Evolutionary conservation across 805 yeast genomes (phyloP).

Genomic region (Pichia manshurica): DNA sequence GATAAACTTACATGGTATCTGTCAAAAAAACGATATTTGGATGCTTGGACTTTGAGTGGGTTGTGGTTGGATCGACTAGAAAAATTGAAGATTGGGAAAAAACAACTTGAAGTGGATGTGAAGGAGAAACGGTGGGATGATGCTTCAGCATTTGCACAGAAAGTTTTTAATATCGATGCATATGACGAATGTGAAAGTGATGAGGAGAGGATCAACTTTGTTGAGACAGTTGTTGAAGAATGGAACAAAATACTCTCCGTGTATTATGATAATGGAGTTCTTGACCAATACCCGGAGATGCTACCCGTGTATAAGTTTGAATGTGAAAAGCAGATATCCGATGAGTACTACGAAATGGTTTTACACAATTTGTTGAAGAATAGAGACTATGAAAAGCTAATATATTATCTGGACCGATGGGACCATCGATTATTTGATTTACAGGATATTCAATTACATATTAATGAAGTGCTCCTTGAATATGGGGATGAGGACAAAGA

Average conservation of each 20-base stretch:
- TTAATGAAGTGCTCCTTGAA: neutral
- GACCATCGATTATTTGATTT: conserved; percentile 48
- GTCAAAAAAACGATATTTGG: conserved; percentile 44
- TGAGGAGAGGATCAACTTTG: conserved; percentile 15
- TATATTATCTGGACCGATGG: conserved; percentile 50
- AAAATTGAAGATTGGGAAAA: conserved; percentile 55
- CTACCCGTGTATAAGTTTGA: conserved; percentile 44
- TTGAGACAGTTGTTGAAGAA: conserved; percentile 30
- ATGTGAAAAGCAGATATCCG: conserved; percentile 27
- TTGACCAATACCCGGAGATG: conserved; percentile 40
- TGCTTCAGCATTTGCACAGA: conserved; percentile 46
- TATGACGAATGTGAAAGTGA: conserved; percentile 21
- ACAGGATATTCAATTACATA: conserved; percentile 21
- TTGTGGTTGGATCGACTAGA: conserved; percentile 45
- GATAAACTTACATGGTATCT: conserved; percentile 75
- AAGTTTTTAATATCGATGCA: conserved; percentile 31
- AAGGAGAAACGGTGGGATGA: conserved; percentile 45
- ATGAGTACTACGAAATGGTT: conserved; percentile 39
- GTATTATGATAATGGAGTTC: conserved; percentile 44
- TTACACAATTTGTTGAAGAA: conserved; percentile 41
- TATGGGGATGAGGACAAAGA: conserved; percentile 9
- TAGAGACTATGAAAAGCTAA: conserved; percentile 34
- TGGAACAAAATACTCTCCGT: conserved; percentile 65
- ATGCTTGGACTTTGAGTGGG: conserved; percentile 77
- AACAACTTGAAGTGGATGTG: conserved; percentile 43